phyloP scores from a whole-genome alignment of 225 moss, liverwort and hornwort genomes.

The Thuidium tamariscinum region DNA sequence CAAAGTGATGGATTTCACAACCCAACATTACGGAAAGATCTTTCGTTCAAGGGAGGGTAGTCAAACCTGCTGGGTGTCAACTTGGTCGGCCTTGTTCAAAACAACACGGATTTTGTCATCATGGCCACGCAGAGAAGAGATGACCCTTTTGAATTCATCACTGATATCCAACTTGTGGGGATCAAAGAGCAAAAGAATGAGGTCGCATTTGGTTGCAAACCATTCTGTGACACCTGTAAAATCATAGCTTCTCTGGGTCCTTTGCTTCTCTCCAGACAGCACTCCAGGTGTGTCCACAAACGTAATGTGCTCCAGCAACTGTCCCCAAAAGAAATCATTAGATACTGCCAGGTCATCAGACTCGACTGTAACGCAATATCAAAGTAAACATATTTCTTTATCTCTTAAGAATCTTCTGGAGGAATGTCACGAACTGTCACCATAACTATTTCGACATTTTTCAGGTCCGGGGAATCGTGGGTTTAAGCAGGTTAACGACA shows the following conservation, averaged over 20 bases:
- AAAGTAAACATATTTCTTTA: background rate
- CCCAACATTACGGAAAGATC: background rate
- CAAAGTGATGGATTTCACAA: background rate
- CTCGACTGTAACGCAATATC: background rate
- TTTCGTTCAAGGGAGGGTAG: background rate
- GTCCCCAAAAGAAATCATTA: background rate
- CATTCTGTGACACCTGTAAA: constrained; percentile 98
- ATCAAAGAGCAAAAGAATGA: constrained; percentile 89
- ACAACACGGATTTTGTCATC: constrained; percentile 98
- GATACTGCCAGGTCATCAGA: background rate
- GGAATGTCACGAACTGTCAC: background rate
- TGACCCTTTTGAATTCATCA: constrained; percentile 96
- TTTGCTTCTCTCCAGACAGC: constrained; percentile 95
- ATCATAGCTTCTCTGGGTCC: constrained; percentile 96
- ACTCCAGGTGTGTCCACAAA: constrained; percentile 99
- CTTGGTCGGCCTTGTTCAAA: constrained; percentile 96
- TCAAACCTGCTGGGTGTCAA: constrained; percentile 95
- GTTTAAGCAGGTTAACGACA: background rate
- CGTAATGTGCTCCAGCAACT: constrained; percentile 96
- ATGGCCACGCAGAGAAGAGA: constrained; percentile 88
- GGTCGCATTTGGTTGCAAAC: constrained; percentile 98
- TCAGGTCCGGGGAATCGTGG: background rate
- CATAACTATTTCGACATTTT: background rate
- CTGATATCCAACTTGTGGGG: constrained; percentile 98
- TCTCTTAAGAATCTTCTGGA: background rate